A percentile compares a stretch with the other conserved stretches of the same genome.
Evolutionary conservation across 352 stramenopile species (phyloP).

Genomic region (Phytopythium vexans): DNA sequence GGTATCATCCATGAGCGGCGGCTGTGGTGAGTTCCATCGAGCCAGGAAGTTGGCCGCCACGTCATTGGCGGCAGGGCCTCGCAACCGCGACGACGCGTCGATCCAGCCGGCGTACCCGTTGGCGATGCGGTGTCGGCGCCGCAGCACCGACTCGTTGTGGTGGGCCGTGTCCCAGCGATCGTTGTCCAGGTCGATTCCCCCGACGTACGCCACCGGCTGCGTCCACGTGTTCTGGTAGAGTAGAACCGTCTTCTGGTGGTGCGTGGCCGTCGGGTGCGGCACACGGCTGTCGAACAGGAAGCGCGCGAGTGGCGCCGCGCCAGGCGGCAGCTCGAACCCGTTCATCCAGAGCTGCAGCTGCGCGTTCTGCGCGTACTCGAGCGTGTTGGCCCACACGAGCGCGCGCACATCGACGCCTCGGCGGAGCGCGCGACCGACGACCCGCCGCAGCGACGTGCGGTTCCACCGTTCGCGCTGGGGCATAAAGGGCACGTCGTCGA

Average conservation of each 20-base stretch:
- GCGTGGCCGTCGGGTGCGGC: constrained; percentile 16
- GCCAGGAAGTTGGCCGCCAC: constrained; percentile 51
- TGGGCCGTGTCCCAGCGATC: constrained; percentile 58
- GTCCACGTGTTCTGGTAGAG: constrained; percentile 2
- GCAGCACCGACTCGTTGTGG: constrained; percentile 40
- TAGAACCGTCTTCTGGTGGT: constrained; percentile 54
- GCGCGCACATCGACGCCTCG: constrained; percentile 37
- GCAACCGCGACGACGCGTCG: constrained; percentile 40
- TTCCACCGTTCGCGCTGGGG: constrained; percentile 20
- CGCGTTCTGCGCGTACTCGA: constrained; percentile 37
- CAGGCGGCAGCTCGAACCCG: constrained; percentile 9
- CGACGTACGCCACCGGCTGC: constrained; percentile 38
- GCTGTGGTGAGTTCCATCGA: constrained; percentile 46
- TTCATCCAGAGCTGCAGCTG: constrained; percentile 42
- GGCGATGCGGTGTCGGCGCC: constrained; percentile 19
- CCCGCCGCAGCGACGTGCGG: constrained; percentile 29
- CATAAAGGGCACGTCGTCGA: constrained; percentile 37
- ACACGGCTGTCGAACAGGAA: constrained; percentile 58
- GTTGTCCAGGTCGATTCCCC: constrained; percentile 47
- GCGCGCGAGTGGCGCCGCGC: constrained; percentile 14
- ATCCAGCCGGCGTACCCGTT: constrained; percentile 47
- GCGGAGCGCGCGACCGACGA: constrained; percentile 28
- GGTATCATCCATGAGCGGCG: constrained; percentile 8
- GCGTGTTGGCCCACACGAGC: constrained; percentile 52
- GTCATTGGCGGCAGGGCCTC: constrained; percentile 41